A percentile compares a stretch with the other conserved stretches of the same genome.
phyloP scores from a whole-genome alignment of 495 filamentous ascomycete genomes.

The Aspergillus cavernicola region DNA sequence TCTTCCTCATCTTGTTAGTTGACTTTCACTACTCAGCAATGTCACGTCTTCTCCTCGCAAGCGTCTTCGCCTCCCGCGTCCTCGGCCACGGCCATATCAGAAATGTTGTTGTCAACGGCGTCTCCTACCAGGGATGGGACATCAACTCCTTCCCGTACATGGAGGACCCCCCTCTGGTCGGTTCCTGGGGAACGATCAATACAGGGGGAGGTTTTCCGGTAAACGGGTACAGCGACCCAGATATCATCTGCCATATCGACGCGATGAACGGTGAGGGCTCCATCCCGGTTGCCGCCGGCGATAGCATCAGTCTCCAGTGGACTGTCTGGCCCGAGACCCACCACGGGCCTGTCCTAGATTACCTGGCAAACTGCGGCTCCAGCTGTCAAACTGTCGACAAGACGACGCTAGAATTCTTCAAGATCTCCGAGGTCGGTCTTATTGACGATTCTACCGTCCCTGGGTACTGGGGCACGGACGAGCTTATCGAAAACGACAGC shows the following conservation, averaged over 20 bases:
- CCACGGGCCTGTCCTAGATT: slow-evolving; percentile 63
- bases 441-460: slow-evolving; percentile 37
- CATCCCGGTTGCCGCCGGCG: slow-evolving; percentile 47
- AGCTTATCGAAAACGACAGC: slow-evolving; percentile 57
- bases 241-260: slow-evolving; percentile 61
- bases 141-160: slow-evolving; percentile 23
- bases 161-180: slow-evolving; percentile 34
- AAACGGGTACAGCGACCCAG: slow-evolving; percentile 50
- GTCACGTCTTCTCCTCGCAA: not conserved
- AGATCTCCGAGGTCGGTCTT: slow-evolving; percentile 60
- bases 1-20: not conserved
- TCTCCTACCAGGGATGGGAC: slow-evolving; percentile 31
- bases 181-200: slow-evolving; percentile 45
- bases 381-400: slow-evolving; percentile 56
- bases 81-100: slow-evolving; percentile 51
- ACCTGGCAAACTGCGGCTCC: slow-evolving; percentile 61
- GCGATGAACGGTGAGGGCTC: slow-evolving; percentile 44
- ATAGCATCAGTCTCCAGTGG: slow-evolving; percentile 52
- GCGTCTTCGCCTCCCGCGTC: slow-evolving; percentile 16
- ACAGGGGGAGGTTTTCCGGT: slow-evolving; percentile 24
- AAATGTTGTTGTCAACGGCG: slow-evolving; percentile 51
- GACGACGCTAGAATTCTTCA: slow-evolving; percentile 59
- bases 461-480: slow-evolving; percentile 58
- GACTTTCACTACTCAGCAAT: not conserved
- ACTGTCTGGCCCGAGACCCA: slow-evolving; percentile 58